Evolutionary conservation across 192 early-diverging fungal genomes (phyloP).

Genomic region (Podochytrium sp.): DNA sequence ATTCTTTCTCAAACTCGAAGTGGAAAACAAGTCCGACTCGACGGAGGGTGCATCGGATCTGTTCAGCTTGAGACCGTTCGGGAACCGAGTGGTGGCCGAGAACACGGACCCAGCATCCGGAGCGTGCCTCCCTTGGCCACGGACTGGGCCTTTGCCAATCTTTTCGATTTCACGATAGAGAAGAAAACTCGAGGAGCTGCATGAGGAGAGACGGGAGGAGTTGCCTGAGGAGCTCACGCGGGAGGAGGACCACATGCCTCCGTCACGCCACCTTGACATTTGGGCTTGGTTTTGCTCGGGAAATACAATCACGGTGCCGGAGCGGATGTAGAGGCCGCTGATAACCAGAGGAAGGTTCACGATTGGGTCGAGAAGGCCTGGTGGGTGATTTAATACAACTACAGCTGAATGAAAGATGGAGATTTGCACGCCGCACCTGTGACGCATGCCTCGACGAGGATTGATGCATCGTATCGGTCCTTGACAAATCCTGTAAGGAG

Average conservation of each 20-base stretch:
- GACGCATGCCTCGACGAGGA: slow-evolving; percentile 11
- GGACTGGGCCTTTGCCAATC: too few species aligned
- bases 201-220: too few species aligned
- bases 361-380: slow-evolving; percentile 2
- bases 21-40: too few species aligned
- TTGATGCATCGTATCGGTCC: not conserved
- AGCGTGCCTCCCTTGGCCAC: too few species aligned
- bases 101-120: too few species aligned
- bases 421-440: not conserved
- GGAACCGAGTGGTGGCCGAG: too few species aligned
- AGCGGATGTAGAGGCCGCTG: slow-evolving; percentile 9
- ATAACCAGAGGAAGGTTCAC: slow-evolving; percentile 11
- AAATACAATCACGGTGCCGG: slow-evolving; percentile 29
- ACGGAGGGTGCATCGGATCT: too few species aligned
- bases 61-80: too few species aligned
- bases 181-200: too few species aligned
- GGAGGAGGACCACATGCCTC: not conserved
- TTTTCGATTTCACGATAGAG: too few species aligned
- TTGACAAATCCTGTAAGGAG: not conserved
- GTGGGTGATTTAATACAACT: not conserved
- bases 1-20: not conserved
- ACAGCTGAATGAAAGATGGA: not conserved
- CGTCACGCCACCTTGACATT: slow-evolving; percentile 10
- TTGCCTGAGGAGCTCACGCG: too few species aligned
- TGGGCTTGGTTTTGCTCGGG: slow-evolving; percentile 7